Conservation (phyloP, 805 yeast genomes). For the Candida takata region DNA sequence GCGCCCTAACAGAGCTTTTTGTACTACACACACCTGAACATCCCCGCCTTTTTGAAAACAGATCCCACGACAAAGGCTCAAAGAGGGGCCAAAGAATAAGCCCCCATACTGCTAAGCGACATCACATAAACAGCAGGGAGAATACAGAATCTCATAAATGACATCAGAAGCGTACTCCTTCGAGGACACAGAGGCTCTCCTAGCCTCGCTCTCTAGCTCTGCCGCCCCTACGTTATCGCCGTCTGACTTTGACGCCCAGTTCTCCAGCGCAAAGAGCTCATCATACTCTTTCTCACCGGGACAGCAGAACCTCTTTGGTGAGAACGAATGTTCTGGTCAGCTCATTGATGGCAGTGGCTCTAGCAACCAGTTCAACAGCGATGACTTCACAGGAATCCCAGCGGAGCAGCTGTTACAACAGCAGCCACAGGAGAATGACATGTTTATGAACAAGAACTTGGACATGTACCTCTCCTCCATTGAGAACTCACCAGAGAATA, state of each 20-base stretch:
- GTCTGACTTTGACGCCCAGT: constrained; percentile 13
- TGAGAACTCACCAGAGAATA: constrained; percentile 4
- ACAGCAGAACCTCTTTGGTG: constrained; percentile 11
- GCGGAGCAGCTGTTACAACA: not conserved
- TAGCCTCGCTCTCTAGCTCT: constrained; percentile 21
- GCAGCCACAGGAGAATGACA: not conserved
- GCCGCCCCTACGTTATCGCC: constrained; percentile 21
- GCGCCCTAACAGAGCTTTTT: no score
- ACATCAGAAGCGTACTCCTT: no score
- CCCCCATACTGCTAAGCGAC: no score
- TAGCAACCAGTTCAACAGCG: constrained; percentile 1
- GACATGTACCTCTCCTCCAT: constrained; percentile 1
- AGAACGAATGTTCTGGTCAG: constrained; percentile 11
- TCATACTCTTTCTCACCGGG: constrained; percentile 19
- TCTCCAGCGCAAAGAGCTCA: constrained; percentile 17
- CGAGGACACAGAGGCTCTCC: constrained; percentile 24
- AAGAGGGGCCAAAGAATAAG: no score
- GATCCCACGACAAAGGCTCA: no score
- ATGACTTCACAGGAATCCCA: constrained; percentile 2
- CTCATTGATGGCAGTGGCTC: not conserved
- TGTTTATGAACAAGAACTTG: not conserved
- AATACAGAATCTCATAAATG: no score
- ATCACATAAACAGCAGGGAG: no score
- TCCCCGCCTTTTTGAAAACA: no score
- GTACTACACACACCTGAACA: no score